phyloP scores from a whole-genome alignment of 2,329 filamentous ascomycete genomes.

The Talaromyces piceae region DNA sequence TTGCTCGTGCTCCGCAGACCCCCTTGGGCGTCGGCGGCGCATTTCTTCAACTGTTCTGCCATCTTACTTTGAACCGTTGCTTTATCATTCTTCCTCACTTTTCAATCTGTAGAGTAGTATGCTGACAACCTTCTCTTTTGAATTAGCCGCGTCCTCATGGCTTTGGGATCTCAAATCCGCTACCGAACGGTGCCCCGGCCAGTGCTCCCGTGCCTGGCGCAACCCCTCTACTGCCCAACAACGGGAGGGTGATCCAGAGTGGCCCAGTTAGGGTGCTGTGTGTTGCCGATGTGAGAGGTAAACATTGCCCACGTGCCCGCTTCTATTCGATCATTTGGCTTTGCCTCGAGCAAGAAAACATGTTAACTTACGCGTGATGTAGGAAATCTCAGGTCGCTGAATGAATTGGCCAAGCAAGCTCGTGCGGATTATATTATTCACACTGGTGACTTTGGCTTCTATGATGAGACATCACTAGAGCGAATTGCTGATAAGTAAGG shows the following conservation, averaged over 20 bases:
- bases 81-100: neutral
- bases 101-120: neutral
- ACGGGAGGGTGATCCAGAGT: conserved; percentile 43
- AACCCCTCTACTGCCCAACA: conserved; percentile 43
- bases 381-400: conserved; percentile 94
- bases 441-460: conserved; percentile 98
- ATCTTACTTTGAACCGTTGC: neutral
- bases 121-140: conserved; percentile 17
- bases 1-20: conserved; percentile 13
- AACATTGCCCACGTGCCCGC: no score
- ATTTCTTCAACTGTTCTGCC: neutral
- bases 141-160: conserved; percentile 37
- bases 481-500: conserved; percentile 91
- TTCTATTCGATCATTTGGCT: neutral
- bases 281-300: conserved; percentile 47
- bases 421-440: conserved; percentile 97
- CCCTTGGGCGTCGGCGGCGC: conserved; percentile 13
- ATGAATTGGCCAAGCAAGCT: conserved; percentile 90
- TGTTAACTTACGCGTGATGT: conserved; percentile 4
- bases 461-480: conserved; percentile 91
- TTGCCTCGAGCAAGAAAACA: conserved; percentile 1
- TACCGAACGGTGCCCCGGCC: conserved; percentile 39
- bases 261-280: conserved; percentile 42
- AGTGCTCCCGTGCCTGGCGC: conserved; percentile 39
- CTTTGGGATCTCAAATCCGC: conserved; percentile 37